Evolutionary conservation across 2,329 filamentous ascomycete species (phyloP).

Genomic region (Orbilia oligospora): DNA sequence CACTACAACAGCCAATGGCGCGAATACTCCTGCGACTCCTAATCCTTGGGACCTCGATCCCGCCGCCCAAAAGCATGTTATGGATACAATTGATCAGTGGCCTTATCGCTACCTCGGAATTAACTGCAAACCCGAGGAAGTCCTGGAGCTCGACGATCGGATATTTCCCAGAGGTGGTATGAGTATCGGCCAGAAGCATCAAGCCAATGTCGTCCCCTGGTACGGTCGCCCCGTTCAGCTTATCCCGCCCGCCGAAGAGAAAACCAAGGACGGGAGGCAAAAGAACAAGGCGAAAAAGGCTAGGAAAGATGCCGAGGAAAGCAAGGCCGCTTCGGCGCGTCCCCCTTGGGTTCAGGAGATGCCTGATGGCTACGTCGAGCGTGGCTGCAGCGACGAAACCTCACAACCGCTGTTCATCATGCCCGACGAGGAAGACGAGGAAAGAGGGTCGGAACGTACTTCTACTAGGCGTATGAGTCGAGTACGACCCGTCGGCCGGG

Average conservation of each 20-base stretch:
- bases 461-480: slow-evolving; percentile 53
- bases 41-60: slow-evolving; percentile 47
- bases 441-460: slow-evolving; percentile 65
- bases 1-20: slow-evolving; percentile 48
- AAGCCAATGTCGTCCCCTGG: slow-evolving; percentile 88
- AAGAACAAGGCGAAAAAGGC: slow-evolving; percentile 79
- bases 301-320: slow-evolving; percentile 84
- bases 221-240: slow-evolving; percentile 88
- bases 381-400: slow-evolving; percentile 82
- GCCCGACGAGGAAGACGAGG: slow-evolving; percentile 68
- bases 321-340: slow-evolving; percentile 82
- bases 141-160: slow-evolving; percentile 94
- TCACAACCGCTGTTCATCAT: slow-evolving; percentile 81
- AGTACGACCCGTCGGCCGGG: slow-evolving; percentile 65
- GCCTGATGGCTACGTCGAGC: slow-evolving; percentile 84
- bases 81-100: slow-evolving; percentile 89
- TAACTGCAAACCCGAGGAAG: slow-evolving; percentile 95
- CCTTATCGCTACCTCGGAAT: slow-evolving; percentile 95
- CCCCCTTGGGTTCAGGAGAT: slow-evolving; percentile 96
- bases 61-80: slow-evolving; percentile 42
- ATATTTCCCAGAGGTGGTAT: slow-evolving; percentile 97
- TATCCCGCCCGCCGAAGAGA: slow-evolving; percentile 89
- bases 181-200: slow-evolving; percentile 88
- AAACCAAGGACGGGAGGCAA: slow-evolving; percentile 79
- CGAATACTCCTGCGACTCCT: slow-evolving; percentile 62